Base-by-base conservation (phyloP, 75 land plant genomes). In the Pinus taeda region DNA sequence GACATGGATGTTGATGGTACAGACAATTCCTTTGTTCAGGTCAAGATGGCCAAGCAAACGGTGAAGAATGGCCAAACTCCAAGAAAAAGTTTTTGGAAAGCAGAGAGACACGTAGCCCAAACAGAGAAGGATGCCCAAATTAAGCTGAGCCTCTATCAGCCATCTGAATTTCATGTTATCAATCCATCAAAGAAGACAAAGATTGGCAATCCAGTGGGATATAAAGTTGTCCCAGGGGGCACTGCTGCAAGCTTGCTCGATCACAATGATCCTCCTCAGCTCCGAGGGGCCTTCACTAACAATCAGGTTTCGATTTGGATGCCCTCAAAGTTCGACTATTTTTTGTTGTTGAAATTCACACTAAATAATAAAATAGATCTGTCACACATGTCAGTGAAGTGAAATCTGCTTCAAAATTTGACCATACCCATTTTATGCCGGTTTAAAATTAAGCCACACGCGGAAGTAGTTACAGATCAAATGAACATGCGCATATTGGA, bases 1-100 rank as follows among this genome's bases (percentile, higher is more conserved):
- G 98, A 92, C 78, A 84, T 92, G 83, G 98, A 95, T 81, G 83
- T 95, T 42, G 98, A 95, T 73, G 95, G 93, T 57, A 56, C 87
- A 20, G 80, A 92, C 61, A 95, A 95, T 81, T 87, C 98, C 5
- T 95, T 95, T 77, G 86, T 86, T 1, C 81, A 89, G 75, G 91
- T 88, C 26, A 76, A 90, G 67, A 70, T 95, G 60, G 60, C 60
- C n/a, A 85, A 77, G 77, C 71, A 90, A 57, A 33, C 73, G 4
- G 66, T 82, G 15, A 72, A 75, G 7, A 53, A 77, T 0, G 83
- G 78, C 22, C 77, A 81, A 60, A 83, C 91, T 24, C 61, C 61
- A 18, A 60, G 94, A 75, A 87, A 57, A 75, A 94, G 92, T 75
- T 87, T 81, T 77, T 82, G 89, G 80, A 87, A 77, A 49, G 87